Evolutionary conservation across 352 stramenopile genomes (phyloP).

Genomic region (Pythium phragmitis): DNA sequence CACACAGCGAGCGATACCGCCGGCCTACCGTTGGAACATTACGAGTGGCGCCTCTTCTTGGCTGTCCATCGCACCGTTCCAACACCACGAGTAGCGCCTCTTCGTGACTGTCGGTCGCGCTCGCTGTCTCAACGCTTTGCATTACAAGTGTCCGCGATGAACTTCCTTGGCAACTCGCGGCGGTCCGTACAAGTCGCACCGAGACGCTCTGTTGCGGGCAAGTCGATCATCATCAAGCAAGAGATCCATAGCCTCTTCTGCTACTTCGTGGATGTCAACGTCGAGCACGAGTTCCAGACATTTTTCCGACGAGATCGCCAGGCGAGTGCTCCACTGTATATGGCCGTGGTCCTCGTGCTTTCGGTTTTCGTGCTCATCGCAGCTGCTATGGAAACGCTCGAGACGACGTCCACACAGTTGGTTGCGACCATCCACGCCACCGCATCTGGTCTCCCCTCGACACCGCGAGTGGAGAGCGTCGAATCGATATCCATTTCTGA

Average conservation of each 20-base stretch:
- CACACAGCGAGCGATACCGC: too few relatives aligned
- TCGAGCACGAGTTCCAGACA: slow-evolving; percentile 64
- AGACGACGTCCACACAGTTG: neutral
- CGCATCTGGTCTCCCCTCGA: neutral
- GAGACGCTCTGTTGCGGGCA: slow-evolving; percentile 27
- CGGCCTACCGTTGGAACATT: too few relatives aligned
- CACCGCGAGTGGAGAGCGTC: neutral
- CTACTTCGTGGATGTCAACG: slow-evolving; percentile 51
- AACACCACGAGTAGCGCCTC: too few relatives aligned
- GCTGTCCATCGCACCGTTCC: too few relatives aligned
- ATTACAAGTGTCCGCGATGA: neutral
- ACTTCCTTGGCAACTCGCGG: slow-evolving; percentile 22
- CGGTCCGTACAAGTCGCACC: slow-evolving; percentile 35
- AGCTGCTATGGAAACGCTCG: slow-evolving; percentile 11
- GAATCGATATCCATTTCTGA: slow-evolving; percentile 6
- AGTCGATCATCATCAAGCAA: slow-evolving; percentile 39
- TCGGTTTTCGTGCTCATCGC: slow-evolving; percentile 15
- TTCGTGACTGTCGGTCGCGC: too few relatives aligned
- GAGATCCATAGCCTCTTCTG: slow-evolving; percentile 42
- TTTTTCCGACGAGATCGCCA: slow-evolving; percentile 55
- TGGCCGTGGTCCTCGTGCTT: slow-evolving; percentile 31
- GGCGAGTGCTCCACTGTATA: slow-evolving; percentile 29
- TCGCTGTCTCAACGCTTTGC: neutral
- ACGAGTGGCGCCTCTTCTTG: too few relatives aligned
- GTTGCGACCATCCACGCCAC: neutral